Base-by-base conservation (phyloP, 768 basidiomycete genomes). In the Mycena filopes region DNA sequence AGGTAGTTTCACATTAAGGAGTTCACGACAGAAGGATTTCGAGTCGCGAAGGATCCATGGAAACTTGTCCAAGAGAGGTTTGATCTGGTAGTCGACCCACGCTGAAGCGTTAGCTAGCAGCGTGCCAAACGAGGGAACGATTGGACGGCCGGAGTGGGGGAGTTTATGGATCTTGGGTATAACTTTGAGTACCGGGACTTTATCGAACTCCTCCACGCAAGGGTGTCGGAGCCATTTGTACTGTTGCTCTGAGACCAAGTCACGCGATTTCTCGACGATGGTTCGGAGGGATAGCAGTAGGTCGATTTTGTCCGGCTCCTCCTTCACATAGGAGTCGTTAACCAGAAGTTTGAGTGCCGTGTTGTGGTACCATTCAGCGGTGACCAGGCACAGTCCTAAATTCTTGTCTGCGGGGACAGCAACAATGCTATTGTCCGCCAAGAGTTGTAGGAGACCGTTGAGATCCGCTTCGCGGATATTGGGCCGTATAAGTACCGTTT, bases 331-430 rank as follows among this genome's bases (percentile, higher is more conserved):
- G n/a, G 67, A 68, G 18, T 55, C 38, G 45, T 68, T 68, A 23
- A 53, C 56, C 45, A 68, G 28, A 10, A 68, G 67, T 54, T 64
- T 68, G 0, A 64, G 36, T 18, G 41, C 67, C 25, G 49, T 57
- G 3, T 58, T 25, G 26, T 64, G 49, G n/a, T 68, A 68, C 67
- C 67, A 68, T 12, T 63, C 56, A 13, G 62, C 13, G 1, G 62
- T 63, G 21, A 68, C 67, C 23, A 68, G 49, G 51, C 67, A 69
- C 11, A 69, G 36, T 21, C 67, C 67, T 8, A 69, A 28, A 59
- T 69, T 69, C 59, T 69, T 69, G 29, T 69, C 67, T 4, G 63
- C 63, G 9, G 67, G 67, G 26, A 69, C 63, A 28, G 67, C 67
- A n/a, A 69, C 29, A 12, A 69, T 41, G 33, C 55, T 49, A 29